phyloP scores from a whole-genome alignment of 176 grass and related monocot species.

The Poa pratensis region DNA sequence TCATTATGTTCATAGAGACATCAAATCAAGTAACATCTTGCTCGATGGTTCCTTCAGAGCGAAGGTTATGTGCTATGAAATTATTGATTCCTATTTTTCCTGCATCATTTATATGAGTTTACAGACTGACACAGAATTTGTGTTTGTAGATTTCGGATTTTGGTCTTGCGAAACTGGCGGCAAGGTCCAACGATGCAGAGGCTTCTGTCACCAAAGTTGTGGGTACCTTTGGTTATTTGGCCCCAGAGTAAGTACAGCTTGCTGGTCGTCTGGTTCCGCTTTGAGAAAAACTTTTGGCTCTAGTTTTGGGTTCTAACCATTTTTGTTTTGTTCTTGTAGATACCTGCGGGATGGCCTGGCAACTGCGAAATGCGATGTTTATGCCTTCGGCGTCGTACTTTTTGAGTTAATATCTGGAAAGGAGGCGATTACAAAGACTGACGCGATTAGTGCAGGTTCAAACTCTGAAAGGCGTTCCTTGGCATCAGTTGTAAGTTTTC shows the following conservation, averaged over 20 bases:
- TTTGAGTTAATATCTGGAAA: conserved; percentile 97
- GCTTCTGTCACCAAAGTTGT: conserved; percentile 97
- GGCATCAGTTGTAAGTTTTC: conserved; percentile 91
- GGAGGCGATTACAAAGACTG: conserved; percentile 88
- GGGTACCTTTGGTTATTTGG: conserved; percentile 96
- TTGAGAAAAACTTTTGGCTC: conserved; percentile 25
- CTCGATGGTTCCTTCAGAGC: conserved; percentile 89
- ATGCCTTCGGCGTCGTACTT: conserved; percentile 96
- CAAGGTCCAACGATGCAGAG: conserved; percentile 86
- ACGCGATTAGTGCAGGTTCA: conserved; percentile 50
- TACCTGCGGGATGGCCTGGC: conserved; percentile 91
- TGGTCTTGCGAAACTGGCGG: conserved; percentile 95
- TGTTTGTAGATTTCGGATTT: conserved; percentile 92
- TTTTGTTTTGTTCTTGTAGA: conserved; percentile 54
- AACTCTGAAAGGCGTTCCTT: conserved; percentile 90
- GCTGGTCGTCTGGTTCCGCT: not conserved
- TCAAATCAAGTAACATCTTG: conserved; percentile 99
- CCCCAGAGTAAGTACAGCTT: conserved; percentile 82
- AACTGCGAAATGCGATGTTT: conserved; percentile 94
- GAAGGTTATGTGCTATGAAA: conserved; percentile 61
- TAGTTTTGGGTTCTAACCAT: conserved; percentile 15
- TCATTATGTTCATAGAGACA: conserved; percentile 99
- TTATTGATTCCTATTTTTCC: not conserved
- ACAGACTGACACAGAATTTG: not conserved
- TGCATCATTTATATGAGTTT: conserved; percentile 1